Conservation (phyloP, 2,329 filamentous ascomycete species). For the Whalleya microplaca region DNA sequence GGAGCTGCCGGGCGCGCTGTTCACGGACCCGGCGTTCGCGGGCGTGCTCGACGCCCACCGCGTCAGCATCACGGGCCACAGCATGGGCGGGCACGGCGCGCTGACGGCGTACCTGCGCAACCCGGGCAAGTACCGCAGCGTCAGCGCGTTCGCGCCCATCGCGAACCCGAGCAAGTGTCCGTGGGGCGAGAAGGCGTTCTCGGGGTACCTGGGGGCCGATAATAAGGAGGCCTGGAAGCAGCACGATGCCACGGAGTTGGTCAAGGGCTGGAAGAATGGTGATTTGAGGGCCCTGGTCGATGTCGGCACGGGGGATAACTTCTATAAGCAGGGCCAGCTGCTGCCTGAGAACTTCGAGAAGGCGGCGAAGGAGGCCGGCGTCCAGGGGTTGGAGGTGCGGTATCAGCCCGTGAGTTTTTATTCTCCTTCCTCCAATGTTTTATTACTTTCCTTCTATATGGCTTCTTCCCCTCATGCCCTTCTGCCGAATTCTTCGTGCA, state of each 20-base stretch:
- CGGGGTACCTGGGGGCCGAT: slow-evolving; percentile 80
- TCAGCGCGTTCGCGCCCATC: slow-evolving; percentile 90
- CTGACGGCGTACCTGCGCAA: slow-evolving; percentile 91
- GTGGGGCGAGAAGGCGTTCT: slow-evolving; percentile 96
- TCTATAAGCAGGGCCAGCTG: slow-evolving; percentile 92
- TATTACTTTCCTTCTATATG: neutral
- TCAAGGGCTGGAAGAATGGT: slow-evolving; percentile 65
- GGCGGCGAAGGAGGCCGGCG: slow-evolving; percentile 75
- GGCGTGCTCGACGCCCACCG: slow-evolving; percentile 67
- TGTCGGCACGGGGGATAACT: slow-evolving; percentile 92
- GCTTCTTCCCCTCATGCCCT: neutral
- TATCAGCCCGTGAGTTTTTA: slow-evolving; percentile 70
- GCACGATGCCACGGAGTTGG: slow-evolving; percentile 90
- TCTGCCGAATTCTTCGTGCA: too few relatives aligned
- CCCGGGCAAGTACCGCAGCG: slow-evolving; percentile 85
- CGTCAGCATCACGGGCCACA: slow-evolving; percentile 89
- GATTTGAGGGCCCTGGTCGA: slow-evolving; percentile 83
- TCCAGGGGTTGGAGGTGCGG: slow-evolving; percentile 74
- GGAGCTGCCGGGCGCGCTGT: slow-evolving; percentile 82
- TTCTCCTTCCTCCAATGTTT: slow-evolving; percentile 1
- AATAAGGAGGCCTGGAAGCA: slow-evolving; percentile 78
- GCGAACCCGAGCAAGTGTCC: slow-evolving; percentile 82
- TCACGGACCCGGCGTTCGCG: slow-evolving; percentile 65
- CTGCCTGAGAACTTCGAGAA: slow-evolving; percentile 90
- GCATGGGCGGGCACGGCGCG: slow-evolving; percentile 96